Evolutionary conservation across 148 eudicot species (phyloP), one percentile per base, ranked within the genome.

Genomic region (Suaeda aralocaspica): DNA sequence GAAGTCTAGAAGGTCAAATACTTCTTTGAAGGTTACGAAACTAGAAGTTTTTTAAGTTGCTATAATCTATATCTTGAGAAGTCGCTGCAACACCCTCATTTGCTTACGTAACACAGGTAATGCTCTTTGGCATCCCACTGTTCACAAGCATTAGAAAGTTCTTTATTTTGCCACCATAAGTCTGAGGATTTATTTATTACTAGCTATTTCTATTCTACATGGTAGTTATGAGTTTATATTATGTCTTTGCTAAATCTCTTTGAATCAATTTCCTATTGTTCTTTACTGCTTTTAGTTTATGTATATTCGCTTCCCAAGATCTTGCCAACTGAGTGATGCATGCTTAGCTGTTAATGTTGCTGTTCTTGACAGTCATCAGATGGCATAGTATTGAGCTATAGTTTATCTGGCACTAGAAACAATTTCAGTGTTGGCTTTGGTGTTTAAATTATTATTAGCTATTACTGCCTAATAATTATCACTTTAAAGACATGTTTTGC

Each of bases 61-160:
- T 4, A 3, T 36, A 36, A 36, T 36, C 41, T 36, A 36, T 4
- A 4, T 36, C 8, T 56, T 28, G 41, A 28, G 73, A 50, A 50
- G 50, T 51, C 48, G 3, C 69, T 51, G 56, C 63, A 42, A 51
- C 51, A 28, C 41, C 45, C 59, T 66, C 46, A 34, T 15, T 42
- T 73, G 53, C 41, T 46, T 67, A 51, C 41, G 4, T 59, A 16
- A n/a, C 36, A 74, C 68, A 56, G 74, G 65, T 76, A 70, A 64
- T 0, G n/a, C 18, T 16, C 9, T 24, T 18, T 46, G 12, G 11
- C 29, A 50, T 55, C n/a, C 18, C 22, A 31, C 42, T 25, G 41
- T 56, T 64, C 21, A 44, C 34, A 45, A 63, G 68, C 41, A 42
- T 28, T 25, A 22, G 22, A 76, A 9, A 42, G 24, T 25, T 50